A percentile compares a stretch with the other conserved stretches of the same genome.
These are phyloP conservation scores for Aspergillus sp. DNA, from an alignment of 2,329 filamentous ascomycete genomes.

Conservation along the genomic window DNA sequence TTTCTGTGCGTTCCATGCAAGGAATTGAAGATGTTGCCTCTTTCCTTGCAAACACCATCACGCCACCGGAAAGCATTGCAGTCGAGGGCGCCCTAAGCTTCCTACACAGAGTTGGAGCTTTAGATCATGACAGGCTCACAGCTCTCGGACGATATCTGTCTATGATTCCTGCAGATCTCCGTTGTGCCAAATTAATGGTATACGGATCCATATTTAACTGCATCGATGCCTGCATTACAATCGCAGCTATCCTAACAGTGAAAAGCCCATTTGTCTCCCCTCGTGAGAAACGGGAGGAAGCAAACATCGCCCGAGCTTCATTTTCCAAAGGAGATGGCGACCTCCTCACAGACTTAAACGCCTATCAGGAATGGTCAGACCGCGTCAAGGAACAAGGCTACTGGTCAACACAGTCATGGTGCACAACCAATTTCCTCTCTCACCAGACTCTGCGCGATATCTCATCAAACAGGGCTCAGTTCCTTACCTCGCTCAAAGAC, in stretches of 20 bases:
- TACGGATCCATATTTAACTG: slow-evolving; percentile 94
- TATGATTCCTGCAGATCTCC: slow-evolving; percentile 89
- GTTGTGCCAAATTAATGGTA: slow-evolving; percentile 92
- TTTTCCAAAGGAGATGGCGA: slow-evolving; percentile 83
- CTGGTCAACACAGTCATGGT: slow-evolving; percentile 64
- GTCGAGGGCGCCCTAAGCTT: slow-evolving; percentile 82
- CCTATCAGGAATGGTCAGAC: slow-evolving; percentile 79
- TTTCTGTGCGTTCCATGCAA: slow-evolving; percentile 88
- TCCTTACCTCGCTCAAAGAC: slow-evolving; percentile 80
- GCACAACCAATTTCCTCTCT: slow-evolving; percentile 80
- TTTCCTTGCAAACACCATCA: slow-evolving; percentile 84
- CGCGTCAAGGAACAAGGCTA: slow-evolving; percentile 53
- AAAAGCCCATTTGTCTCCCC: slow-evolving; percentile 85
- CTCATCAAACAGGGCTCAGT: slow-evolving; percentile 79
- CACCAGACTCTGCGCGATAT: slow-evolving; percentile 85
- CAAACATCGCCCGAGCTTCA: slow-evolving; percentile 69
- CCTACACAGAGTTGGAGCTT: slow-evolving; percentile 79
- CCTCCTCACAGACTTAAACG: slow-evolving; percentile 79
- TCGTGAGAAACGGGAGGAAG: slow-evolving; percentile 76
- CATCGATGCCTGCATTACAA: slow-evolving; percentile 81
- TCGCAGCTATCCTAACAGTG: slow-evolving; percentile 88
- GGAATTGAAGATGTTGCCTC: slow-evolving; percentile 76
- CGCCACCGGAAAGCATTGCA: slow-evolving; percentile 80
- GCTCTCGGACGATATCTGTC: slow-evolving; percentile 90
- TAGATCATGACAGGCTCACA: slow-evolving; percentile 83